phyloP scores from a whole-genome alignment of 2,329 filamentous ascomycete genomes.

The Fusarium incarnatum region DNA sequence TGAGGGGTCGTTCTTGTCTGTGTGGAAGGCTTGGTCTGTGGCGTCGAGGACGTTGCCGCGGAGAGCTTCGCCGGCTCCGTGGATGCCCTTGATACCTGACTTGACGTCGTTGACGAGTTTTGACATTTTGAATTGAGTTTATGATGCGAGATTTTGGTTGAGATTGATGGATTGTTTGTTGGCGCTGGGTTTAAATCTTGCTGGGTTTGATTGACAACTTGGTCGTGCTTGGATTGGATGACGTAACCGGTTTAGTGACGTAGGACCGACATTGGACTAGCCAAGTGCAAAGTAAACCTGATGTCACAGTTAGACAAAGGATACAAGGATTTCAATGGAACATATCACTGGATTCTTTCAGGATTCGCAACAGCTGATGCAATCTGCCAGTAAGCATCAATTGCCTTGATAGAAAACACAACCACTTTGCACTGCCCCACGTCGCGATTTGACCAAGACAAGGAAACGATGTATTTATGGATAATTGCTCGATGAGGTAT shows the following conservation, averaged over 20 bases:
- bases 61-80: constrained; percentile 40
- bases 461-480: too few relatives aligned
- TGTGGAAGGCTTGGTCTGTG: constrained; percentile 40
- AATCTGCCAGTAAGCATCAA: too few relatives aligned
- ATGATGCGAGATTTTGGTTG: background rate
- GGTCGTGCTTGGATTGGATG: background rate
- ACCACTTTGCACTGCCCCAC: too few relatives aligned
- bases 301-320: background rate
- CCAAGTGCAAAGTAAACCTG: background rate
- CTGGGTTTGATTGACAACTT: background rate
- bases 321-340: too few relatives aligned
- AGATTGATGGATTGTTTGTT: background rate
- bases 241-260: constrained; percentile 2
- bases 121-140: constrained; percentile 21
- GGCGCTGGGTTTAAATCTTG: constrained; percentile 1
- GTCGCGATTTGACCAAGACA: too few relatives aligned
- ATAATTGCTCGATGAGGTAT: too few relatives aligned
- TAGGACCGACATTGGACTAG: background rate
- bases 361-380: too few relatives aligned
- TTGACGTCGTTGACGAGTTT: constrained; percentile 42
- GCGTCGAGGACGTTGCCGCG: constrained; percentile 36
- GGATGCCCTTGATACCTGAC: constrained; percentile 40
- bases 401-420: too few relatives aligned
- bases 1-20: constrained; percentile 26
- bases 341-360: too few relatives aligned